A percentile compares a stretch with the other conserved stretches of the same genome.
phyloP scores from a whole-genome alignment of 2,329 filamentous ascomycete genomes.

The Colletotrichum acutatum region DNA sequence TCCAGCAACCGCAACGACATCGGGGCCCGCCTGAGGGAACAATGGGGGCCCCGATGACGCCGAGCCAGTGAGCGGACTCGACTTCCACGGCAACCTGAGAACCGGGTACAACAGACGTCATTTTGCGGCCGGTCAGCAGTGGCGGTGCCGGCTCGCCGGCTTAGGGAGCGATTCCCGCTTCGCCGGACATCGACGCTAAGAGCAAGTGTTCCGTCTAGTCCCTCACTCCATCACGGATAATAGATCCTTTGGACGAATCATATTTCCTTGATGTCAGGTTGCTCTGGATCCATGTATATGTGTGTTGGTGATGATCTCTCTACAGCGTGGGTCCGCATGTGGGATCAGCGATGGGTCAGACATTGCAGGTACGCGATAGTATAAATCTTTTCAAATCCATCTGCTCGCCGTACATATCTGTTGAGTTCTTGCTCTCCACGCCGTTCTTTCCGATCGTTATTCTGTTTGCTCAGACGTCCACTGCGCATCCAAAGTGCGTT shows the following conservation, averaged over 20 bases:
- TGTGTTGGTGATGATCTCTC: not conserved
- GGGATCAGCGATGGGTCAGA: constrained; percentile 13
- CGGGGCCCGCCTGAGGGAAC: not conserved
- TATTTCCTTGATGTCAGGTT: constrained; percentile 47
- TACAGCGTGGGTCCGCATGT: constrained; percentile 16
- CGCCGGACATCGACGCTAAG: not conserved
- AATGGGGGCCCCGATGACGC: not conserved
- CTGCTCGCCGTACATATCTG: not conserved
- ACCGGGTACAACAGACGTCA: not conserved
- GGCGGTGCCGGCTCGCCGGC: not conserved
- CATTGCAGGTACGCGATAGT: constrained; percentile 10
- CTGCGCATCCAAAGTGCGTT: not conserved
- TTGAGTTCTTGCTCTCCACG: not conserved
- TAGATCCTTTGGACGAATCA: constrained; percentile 27
- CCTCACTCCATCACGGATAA: not conserved
- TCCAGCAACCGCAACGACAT: not conserved
- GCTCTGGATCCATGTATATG: constrained; percentile 53
- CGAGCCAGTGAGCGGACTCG: not conserved
- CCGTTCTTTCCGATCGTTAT: not conserved
- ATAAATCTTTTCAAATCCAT: constrained; percentile 18
- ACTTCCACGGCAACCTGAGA: not conserved
- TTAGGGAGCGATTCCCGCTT: not conserved
- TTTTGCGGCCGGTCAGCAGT: not conserved
- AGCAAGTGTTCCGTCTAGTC: constrained; percentile 4
- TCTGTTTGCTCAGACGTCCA: not conserved